Conservation (phyloP, 345 rosid species). For the Murraya koenigii region DNA sequence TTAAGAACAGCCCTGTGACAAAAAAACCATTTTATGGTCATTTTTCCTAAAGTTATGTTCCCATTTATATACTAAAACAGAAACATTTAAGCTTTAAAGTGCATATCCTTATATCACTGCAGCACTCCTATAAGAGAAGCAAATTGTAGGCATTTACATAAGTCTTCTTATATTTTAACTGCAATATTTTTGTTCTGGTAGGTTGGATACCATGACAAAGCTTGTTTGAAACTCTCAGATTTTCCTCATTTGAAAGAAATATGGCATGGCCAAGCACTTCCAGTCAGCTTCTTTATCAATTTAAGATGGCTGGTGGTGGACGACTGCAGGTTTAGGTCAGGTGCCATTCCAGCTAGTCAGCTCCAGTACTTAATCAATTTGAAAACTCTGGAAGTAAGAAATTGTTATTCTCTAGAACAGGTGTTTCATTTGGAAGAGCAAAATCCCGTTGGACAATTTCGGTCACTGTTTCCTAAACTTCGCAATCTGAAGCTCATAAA, state of each 20-base stretch:
- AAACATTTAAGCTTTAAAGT: too few relatives aligned
- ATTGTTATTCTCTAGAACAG: constrained; percentile 14
- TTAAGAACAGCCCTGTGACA: too few relatives aligned
- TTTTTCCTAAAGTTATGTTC: too few relatives aligned
- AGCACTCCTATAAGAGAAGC: too few relatives aligned
- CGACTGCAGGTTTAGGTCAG: background rate
- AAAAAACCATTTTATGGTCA: too few relatives aligned
- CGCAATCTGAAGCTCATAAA: background rate
- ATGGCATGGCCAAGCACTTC: background rate
- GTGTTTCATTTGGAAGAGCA: constrained; percentile 8
- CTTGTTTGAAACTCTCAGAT: background rate
- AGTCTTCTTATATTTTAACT: too few relatives aligned
- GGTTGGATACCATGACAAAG: background rate
- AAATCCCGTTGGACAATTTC: background rate
- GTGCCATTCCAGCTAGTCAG: background rate
- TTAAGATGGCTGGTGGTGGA: constrained; percentile 5
- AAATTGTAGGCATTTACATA: too few relatives aligned
- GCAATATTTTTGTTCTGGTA: background rate
- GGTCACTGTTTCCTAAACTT: background rate
- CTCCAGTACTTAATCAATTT: background rate
- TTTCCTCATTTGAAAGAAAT: constrained; percentile 12
- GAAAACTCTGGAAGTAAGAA: background rate
- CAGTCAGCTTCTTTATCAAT: constrained; percentile 3
- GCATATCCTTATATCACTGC: too few relatives aligned
- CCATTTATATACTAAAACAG: too few relatives aligned